These are phyloP conservation scores for Westerdykella ornata DNA, from an alignment of 2,329 filamentous ascomycete genomes.

Conservation along the genomic window DNA sequence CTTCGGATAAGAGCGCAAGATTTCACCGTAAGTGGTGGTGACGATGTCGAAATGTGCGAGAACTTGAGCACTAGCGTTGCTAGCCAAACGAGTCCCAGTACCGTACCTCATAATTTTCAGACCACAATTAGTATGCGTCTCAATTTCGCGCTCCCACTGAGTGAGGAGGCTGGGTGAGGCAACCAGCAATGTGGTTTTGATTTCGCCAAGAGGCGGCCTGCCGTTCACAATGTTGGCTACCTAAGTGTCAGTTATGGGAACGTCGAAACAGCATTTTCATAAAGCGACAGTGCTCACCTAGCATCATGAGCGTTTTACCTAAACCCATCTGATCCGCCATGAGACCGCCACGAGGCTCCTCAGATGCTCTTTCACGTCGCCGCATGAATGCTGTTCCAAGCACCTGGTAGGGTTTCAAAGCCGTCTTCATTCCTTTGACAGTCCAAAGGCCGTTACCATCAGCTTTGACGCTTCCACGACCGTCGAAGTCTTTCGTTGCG, in stretches of 20 bases:
- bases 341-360: slow-evolving; percentile 38
- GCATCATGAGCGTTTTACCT: slow-evolving; percentile 38
- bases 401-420: slow-evolving; percentile 48
- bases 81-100: slow-evolving; percentile 20
- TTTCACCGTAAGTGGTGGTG: slow-evolving; percentile 41
- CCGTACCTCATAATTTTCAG: slow-evolving; percentile 25
- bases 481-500: slow-evolving; percentile 41
- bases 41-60: slow-evolving; percentile 27
- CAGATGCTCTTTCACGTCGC: slow-evolving; percentile 39
- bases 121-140: slow-evolving; percentile 17
- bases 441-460: slow-evolving; percentile 37
- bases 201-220: slow-evolving; percentile 8
- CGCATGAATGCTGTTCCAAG: slow-evolving; percentile 51
- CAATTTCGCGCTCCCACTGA: slow-evolving; percentile 38
- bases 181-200: slow-evolving; percentile 40
- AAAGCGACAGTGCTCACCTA: slow-evolving; percentile 14
- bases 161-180: slow-evolving; percentile 35
- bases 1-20: slow-evolving; percentile 40
- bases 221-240: slow-evolving; percentile 43
- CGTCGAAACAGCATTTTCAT: not conserved
- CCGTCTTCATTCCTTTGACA: slow-evolving; percentile 45
- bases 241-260: slow-evolving; percentile 5
- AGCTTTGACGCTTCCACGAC: slow-evolving; percentile 29
- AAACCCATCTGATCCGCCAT: slow-evolving; percentile 41
- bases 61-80: slow-evolving; percentile 7